These are phyloP conservation scores for Nemania sp. DNA, from an alignment of 2,329 filamentous ascomycete species.

Conservation along the genomic window DNA sequence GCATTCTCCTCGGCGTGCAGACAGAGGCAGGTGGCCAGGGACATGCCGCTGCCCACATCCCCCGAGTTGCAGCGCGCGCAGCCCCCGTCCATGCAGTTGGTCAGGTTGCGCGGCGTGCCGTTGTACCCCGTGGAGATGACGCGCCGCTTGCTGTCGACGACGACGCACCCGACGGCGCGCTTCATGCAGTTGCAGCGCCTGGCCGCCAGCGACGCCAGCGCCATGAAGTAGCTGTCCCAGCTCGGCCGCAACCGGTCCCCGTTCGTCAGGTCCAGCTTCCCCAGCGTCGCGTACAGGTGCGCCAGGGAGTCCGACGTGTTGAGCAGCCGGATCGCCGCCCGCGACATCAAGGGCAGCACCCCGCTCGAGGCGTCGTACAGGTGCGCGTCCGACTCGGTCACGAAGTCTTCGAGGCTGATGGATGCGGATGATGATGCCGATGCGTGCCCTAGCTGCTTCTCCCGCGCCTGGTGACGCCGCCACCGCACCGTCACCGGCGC, in stretches of 20 bases:
- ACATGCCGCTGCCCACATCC: conserved; percentile 67
- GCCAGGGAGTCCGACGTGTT: conserved; percentile 77
- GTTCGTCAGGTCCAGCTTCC: conserved; percentile 75
- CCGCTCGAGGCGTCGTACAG: conserved; percentile 70
- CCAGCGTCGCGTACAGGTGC: conserved; percentile 72
- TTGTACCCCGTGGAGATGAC: conserved; percentile 98
- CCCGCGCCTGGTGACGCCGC: conserved; percentile 66
- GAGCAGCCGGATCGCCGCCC: conserved; percentile 81
- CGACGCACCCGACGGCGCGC: conserved; percentile 88
- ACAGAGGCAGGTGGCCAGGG: conserved; percentile 85
- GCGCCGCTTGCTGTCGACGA: conserved; percentile 77
- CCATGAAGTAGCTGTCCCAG: conserved; percentile 99
- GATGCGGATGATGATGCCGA: conserved; percentile 64
- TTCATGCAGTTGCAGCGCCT: conserved; percentile 98
- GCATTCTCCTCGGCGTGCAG: conserved; percentile 99
- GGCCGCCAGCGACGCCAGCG: conserved; percentile 86
- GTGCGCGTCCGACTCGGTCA: conserved; percentile 67
- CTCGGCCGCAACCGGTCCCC: conserved; percentile 79
- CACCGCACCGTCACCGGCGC: conserved; percentile 84
- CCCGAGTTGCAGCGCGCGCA: conserved; percentile 85
- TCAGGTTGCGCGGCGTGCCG: conserved; percentile 86
- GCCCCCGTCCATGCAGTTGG: conserved; percentile 90
- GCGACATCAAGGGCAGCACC: conserved; percentile 75
- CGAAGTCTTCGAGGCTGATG: conserved; percentile 58
- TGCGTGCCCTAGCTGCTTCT: too few species aligned